Evolutionary conservation across 1,284 basidiomycete species (phyloP).

Genomic region (Rhodotorula sp.): DNA sequence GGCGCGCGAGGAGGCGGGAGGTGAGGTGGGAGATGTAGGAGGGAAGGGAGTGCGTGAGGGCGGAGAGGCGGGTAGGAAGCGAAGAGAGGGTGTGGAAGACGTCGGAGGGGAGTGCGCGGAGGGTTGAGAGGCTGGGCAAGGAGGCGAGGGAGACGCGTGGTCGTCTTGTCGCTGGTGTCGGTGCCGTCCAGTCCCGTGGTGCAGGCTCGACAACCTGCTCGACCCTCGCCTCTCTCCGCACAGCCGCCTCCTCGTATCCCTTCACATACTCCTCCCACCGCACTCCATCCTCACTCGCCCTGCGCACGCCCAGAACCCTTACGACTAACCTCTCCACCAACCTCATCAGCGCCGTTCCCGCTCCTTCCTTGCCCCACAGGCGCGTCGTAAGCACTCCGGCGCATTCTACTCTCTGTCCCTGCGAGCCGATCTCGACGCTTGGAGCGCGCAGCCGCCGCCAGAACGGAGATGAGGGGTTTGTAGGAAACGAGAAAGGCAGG

Average conservation of each 20-base stretch:
- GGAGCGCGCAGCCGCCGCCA: not conserved
- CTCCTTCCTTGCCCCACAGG: constrained; percentile 46
- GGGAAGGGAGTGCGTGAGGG: not conserved
- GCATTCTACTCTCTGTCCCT: constrained; percentile 14
- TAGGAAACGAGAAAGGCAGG: constrained; percentile 28
- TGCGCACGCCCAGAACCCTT: not conserved
- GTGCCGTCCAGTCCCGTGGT: no score
- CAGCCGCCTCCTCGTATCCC: not conserved
- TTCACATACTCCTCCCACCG: not conserved
- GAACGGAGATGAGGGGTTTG: not conserved
- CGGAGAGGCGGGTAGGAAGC: not conserved
- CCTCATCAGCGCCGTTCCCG: constrained; percentile 46
- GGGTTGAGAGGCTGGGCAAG: not conserved
- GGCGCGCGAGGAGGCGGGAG: not conserved
- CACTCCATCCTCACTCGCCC: not conserved
- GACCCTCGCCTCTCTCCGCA: not conserved
- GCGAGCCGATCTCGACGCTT: not conserved
- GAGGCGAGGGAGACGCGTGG: not conserved
- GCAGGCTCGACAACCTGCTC: not conserved
- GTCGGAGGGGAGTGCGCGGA: not conserved
- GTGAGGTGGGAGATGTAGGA: not conserved
- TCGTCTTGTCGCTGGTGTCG: not conserved
- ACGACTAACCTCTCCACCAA: constrained; percentile 38
- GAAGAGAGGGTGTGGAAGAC: not conserved
- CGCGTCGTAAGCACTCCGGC: constrained; percentile 48